Conservation (phyloP, 2,329 filamentous ascomycete genomes). For the Monosporascus sp. region DNA sequence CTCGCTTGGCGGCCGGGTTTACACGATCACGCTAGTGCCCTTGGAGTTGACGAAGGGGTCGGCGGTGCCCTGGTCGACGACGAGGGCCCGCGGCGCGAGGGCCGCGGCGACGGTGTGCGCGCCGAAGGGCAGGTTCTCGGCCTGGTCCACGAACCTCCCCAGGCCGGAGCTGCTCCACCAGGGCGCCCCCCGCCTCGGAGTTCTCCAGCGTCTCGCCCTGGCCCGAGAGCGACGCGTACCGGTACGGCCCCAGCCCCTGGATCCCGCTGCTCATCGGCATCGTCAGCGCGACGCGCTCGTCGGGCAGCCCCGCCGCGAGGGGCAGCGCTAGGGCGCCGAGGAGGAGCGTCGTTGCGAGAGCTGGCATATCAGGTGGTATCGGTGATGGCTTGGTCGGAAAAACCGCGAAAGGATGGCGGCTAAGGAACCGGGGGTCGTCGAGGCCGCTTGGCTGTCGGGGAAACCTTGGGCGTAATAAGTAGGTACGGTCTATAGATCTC, state of each 20-base stretch:
- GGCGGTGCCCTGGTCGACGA: slow-evolving; percentile 50
- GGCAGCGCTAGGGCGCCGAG: background rate
- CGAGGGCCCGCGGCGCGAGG: slow-evolving; percentile 50
- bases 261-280: slow-evolving; percentile 53
- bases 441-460: too few species aligned
- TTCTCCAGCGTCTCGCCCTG: slow-evolving; percentile 44
- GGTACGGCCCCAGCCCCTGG: slow-evolving; percentile 50
- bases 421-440: too few species aligned
- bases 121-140: slow-evolving; percentile 49
- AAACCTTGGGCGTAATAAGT: too few species aligned
- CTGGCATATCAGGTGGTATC: background rate
- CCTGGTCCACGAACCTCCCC: slow-evolving; percentile 51
- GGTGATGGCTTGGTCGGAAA: too few species aligned
- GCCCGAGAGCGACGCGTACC: slow-evolving; percentile 40
- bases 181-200: slow-evolving; percentile 44
- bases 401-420: too few species aligned
- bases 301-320: slow-evolving; percentile 40
- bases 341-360: background rate
- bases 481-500: too few species aligned
- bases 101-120: slow-evolving; percentile 55
- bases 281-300: slow-evolving; percentile 47
- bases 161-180: slow-evolving; percentile 51
- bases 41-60: slow-evolving; percentile 45
- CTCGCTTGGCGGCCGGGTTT: slow-evolving; percentile 45
- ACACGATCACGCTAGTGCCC: slow-evolving; percentile 44